A percentile compares a stretch with the other conserved stretches of the same genome.
Evolutionary conservation across 2,329 filamentous ascomycete species (phyloP).

Genomic region (Ophiosphaerella korrae): DNA sequence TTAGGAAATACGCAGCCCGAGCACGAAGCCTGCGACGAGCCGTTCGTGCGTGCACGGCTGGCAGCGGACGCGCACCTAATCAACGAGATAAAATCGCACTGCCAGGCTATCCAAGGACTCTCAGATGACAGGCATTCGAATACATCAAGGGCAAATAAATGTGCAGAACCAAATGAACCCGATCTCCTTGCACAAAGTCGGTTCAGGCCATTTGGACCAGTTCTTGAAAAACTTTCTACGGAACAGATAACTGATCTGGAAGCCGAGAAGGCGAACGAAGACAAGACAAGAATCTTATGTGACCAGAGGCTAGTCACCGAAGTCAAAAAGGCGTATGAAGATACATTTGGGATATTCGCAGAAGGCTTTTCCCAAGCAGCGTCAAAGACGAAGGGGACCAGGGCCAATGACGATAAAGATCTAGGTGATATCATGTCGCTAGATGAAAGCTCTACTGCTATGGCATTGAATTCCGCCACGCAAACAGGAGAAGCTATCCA

Average conservation of each 20-base stretch:
- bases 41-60: slow-evolving; percentile 10
- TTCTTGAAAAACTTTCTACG: slow-evolving; percentile 28
- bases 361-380: neutral
- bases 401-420: neutral
- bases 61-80: slow-evolving; percentile 29
- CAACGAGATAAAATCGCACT: slow-evolving; percentile 34
- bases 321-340: slow-evolving; percentile 32
- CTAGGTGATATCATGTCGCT: slow-evolving; percentile 13
- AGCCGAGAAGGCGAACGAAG: slow-evolving; percentile 11
- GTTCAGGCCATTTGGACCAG: slow-evolving; percentile 37
- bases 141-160: slow-evolving; percentile 12
- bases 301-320: slow-evolving; percentile 32
- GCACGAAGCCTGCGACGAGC: slow-evolving; percentile 1
- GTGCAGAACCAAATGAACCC: slow-evolving; percentile 18
- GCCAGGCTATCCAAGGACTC: slow-evolving; percentile 33
- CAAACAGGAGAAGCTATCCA: too few relatives aligned
- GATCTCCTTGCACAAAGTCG: slow-evolving; percentile 36
- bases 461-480: too few relatives aligned
- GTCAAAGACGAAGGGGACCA: too few relatives aligned
- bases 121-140: slow-evolving; percentile 36
- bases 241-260: slow-evolving; percentile 16
- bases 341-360: slow-evolving; percentile 36
- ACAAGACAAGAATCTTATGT: slow-evolving; percentile 12
- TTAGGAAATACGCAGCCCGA: neutral
- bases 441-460: slow-evolving; percentile 17